phyloP scores from a whole-genome alignment of 225 moss, liverwort and hornwort genomes.

The Pleurozium schreberi region DNA sequence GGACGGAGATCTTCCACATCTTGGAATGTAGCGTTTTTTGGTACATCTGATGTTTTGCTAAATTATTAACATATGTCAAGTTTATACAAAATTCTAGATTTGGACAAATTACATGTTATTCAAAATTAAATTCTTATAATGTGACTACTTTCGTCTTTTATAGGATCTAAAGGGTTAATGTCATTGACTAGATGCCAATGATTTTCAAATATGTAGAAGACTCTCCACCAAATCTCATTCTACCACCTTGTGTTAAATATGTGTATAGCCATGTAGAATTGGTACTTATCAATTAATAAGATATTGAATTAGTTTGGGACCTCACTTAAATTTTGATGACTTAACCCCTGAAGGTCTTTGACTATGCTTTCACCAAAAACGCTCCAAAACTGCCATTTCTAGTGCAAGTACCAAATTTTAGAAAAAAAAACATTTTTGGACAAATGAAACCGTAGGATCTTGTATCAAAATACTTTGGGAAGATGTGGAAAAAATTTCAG shows the following conservation, averaged over 20 bases:
- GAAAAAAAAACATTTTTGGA: too few species aligned
- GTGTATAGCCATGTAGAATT: background rate
- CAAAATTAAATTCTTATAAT: background rate
- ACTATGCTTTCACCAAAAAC: too few species aligned
- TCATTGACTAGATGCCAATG: too few species aligned
- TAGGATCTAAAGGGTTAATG: background rate
- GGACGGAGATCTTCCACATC: background rate
- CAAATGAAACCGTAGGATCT: too few species aligned
- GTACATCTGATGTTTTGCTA: background rate
- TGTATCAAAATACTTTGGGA: too few species aligned
- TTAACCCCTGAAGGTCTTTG: too few species aligned
- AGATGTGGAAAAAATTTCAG: too few species aligned
- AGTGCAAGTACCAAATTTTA: too few species aligned
- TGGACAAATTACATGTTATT: background rate
- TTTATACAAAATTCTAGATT: background rate
- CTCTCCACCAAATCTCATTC: background rate
- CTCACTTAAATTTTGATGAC: background rate
- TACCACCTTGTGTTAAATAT: background rate
- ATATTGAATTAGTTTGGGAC: background rate
- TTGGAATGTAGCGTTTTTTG: background rate
- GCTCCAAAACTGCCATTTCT: too few species aligned
- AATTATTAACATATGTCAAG: background rate
- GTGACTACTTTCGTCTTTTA: background rate
- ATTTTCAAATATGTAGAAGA: background rate
- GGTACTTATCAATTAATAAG: fast-evolving